Conservation (phyloP, 2,329 filamentous ascomycete genomes). For the Raffaelea albimanens region DNA sequence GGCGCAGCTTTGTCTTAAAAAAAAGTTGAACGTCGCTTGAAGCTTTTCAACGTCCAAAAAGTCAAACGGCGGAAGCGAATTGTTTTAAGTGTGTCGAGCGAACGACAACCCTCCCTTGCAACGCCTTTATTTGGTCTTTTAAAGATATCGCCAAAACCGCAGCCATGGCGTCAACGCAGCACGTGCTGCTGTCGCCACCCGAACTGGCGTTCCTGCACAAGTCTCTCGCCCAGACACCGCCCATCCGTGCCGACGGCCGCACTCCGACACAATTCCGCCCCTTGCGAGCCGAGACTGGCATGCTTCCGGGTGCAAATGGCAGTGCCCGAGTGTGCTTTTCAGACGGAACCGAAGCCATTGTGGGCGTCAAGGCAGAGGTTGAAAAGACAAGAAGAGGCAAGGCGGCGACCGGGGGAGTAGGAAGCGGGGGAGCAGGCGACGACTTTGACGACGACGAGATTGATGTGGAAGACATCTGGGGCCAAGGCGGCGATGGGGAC, state of each 20-base stretch:
- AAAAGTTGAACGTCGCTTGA: background rate
- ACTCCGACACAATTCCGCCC: conserved; percentile 80
- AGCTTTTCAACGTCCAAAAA: background rate
- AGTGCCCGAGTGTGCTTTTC: conserved; percentile 89
- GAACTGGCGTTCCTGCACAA: conserved; percentile 93
- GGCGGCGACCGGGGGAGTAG: conserved; percentile 13
- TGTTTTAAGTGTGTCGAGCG: too few species aligned
- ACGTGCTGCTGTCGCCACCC: conserved; percentile 78
- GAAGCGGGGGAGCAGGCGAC: conserved; percentile 16
- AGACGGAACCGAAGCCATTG: conserved; percentile 91
- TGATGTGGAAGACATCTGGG: conserved; percentile 1
- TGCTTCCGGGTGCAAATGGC: conserved; percentile 82
- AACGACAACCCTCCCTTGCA: too few species aligned
- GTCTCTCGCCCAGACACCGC: conserved; percentile 70
- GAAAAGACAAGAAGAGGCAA: conserved; percentile 51
- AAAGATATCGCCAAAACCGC: too few species aligned
- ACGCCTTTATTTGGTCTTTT: too few species aligned
- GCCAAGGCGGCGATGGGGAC: background rate
- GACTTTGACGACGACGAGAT: conserved; percentile 18
- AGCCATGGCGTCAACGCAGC: conserved; percentile 54
- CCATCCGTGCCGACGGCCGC: conserved; percentile 84
- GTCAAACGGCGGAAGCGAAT: background rate
- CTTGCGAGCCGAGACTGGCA: conserved; percentile 78
- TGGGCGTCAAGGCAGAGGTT: conserved; percentile 91
- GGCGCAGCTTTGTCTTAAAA: background rate